Conservation (phyloP, 352 stramenopile species). For the Halophytophthora polymorphica region DNA sequence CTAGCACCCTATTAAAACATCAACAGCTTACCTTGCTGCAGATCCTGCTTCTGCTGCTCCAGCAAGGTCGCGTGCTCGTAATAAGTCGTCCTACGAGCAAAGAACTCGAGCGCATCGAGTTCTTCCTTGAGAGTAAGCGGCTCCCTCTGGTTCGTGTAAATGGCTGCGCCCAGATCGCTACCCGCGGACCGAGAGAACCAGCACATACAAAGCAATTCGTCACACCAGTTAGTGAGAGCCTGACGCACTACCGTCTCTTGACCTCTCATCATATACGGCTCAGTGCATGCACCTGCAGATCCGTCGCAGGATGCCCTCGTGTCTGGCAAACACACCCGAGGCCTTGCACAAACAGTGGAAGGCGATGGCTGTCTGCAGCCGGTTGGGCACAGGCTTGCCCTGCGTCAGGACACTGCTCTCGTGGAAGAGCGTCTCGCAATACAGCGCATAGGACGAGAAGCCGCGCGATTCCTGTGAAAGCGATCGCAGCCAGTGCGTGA, state of each 20-base stretch:
- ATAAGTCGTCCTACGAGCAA: constrained; percentile 52
- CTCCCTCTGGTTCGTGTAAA: constrained; percentile 49
- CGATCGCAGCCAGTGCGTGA: constrained; percentile 58
- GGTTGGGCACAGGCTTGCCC: constrained; percentile 63
- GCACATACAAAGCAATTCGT: too few relatives aligned
- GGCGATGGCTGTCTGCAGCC: constrained; percentile 64
- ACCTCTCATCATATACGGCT: too few relatives aligned
- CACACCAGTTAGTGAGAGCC: too few relatives aligned
- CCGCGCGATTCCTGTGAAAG: constrained; percentile 33
- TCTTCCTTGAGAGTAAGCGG: constrained; percentile 26
- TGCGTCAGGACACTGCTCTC: constrained; percentile 57
- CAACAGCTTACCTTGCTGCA: constrained; percentile 36
- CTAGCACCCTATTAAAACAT: too few relatives aligned
- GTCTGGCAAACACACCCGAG: constrained; percentile 51
- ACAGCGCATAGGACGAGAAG: constrained; percentile 70
- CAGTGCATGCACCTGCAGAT: constrained; percentile 63
- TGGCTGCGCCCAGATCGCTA: constrained; percentile 51
- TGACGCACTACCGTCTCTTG: too few relatives aligned
- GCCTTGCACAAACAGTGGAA: constrained; percentile 76
- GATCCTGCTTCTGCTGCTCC: constrained; percentile 41
- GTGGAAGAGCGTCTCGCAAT: constrained; percentile 72
- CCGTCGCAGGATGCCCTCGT: constrained; percentile 49
- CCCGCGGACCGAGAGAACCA: not conserved
- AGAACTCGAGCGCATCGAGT: constrained; percentile 60
- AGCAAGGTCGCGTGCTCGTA: constrained; percentile 53